phyloP scores from a whole-genome alignment of 257 asterid genomes.

The Handroanthus guayacan region DNA sequence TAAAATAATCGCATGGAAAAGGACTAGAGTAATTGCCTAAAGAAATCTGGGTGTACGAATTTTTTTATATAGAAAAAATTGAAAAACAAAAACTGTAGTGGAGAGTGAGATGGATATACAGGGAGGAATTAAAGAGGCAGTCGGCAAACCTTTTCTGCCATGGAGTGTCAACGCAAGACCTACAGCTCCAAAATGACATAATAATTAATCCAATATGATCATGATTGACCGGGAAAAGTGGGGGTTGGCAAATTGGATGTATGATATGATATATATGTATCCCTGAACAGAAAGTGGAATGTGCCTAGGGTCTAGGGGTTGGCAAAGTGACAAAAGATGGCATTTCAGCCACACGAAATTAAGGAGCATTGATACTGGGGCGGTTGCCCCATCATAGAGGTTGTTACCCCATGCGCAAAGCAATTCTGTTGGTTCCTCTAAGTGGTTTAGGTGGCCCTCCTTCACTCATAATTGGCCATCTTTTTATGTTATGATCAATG shows the following conservation, averaged over 20 bases:
- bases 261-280: conserved; percentile 2
- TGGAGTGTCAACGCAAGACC: no score
- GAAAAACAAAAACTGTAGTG: no score
- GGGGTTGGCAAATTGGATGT: conserved; percentile 34
- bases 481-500: no score
- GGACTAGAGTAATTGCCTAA: no score
- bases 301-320: not conserved
- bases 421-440: conserved; percentile 5
- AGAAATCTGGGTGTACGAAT: no score
- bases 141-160: no score
- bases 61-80: no score
- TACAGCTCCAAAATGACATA: no score
- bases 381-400: conserved; percentile 38
- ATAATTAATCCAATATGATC: conserved; percentile 18
- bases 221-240: conserved; percentile 35
- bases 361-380: conserved; percentile 31
- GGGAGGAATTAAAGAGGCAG: no score
- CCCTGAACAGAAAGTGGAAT: not conserved
- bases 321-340: not conserved
- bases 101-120: no score
- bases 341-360: conserved; percentile 8
- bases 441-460: conserved; percentile 30
- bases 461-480: no score
- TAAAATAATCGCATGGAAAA: no score
- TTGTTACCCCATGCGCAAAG: conserved; percentile 28